phyloP scores from a whole-genome alignment of 768 basidiomycete genomes.

The Royoungia palumana region DNA sequence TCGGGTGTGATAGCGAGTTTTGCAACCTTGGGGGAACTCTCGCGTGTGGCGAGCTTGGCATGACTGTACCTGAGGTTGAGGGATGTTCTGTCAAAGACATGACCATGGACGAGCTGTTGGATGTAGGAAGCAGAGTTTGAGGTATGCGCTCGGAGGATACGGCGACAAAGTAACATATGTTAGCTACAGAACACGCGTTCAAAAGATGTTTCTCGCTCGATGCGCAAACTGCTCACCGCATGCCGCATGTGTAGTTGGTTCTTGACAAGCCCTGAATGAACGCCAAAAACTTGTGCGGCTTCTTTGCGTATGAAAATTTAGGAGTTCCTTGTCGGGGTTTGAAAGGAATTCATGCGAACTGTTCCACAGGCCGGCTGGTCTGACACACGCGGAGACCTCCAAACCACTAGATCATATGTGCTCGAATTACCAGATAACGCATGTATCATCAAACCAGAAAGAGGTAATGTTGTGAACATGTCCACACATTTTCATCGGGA shows the following conservation, averaged over 20 bases:
- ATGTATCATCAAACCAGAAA: too few species aligned
- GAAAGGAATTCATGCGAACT: too few species aligned
- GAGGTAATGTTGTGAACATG: too few species aligned
- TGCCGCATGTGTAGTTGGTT: slow-evolving; percentile 42
- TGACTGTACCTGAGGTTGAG: slow-evolving; percentile 8
- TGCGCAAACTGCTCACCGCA: slow-evolving; percentile 44
- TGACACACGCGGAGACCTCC: too few species aligned
- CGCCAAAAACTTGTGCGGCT: slow-evolving; percentile 12
- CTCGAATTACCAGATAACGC: too few species aligned
- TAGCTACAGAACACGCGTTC: slow-evolving; percentile 38
- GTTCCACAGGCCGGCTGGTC: too few species aligned
- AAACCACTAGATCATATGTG: too few species aligned
- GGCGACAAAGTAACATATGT: slow-evolving; percentile 78
- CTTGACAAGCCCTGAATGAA: slow-evolving; percentile 29
- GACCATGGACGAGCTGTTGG: slow-evolving; percentile 20
- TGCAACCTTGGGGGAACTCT: slow-evolving; percentile 9
- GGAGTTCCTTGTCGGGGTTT: slow-evolving; percentile 6
- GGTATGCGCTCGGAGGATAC: slow-evolving; percentile 47
- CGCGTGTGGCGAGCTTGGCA: slow-evolving; percentile 13
- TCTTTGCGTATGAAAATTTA: slow-evolving; percentile 27
- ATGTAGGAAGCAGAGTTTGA: slow-evolving; percentile 25
- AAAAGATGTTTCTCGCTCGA: not conserved
- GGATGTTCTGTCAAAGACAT: slow-evolving; percentile 15
- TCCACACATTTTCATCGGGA: too few species aligned
- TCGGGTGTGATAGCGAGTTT: not conserved